These are phyloP conservation scores for Pestalotiopsis sp. DNA, from an alignment of 2,329 filamentous ascomycete species.

Conservation along the genomic window DNA sequence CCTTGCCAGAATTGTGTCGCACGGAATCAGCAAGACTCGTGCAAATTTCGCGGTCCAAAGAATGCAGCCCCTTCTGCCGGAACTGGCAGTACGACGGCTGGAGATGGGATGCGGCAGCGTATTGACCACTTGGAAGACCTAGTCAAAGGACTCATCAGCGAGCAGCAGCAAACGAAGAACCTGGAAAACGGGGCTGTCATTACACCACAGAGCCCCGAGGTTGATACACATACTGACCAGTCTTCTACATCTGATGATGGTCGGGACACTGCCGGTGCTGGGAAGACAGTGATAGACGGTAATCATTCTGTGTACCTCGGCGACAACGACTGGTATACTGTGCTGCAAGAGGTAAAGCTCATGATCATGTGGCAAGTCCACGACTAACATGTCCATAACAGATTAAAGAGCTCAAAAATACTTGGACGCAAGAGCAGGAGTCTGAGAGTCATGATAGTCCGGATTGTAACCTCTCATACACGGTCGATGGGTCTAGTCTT, in stretches of 20 bases:
- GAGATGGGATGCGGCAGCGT: slow-evolving; percentile 22
- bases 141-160: slow-evolving; percentile 20
- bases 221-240: neutral
- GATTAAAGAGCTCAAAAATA: slow-evolving; percentile 27
- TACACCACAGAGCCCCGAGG: neutral
- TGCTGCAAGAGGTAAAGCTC: slow-evolving; percentile 24
- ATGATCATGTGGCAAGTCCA: neutral
- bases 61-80: slow-evolving; percentile 3
- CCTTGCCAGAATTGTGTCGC: slow-evolving; percentile 29
- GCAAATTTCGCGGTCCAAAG: slow-evolving; percentile 24
- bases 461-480: slow-evolving; percentile 28
- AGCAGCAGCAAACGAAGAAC: slow-evolving; percentile 9
- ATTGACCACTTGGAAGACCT: slow-evolving; percentile 22
- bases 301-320: slow-evolving; percentile 23
- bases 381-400: slow-evolving; percentile 13
- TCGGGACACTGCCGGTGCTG: slow-evolving; percentile 6
- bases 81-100: neutral
- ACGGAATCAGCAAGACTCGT: slow-evolving; percentile 20
- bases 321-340: slow-evolving; percentile 24
- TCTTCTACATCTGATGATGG: slow-evolving; percentile 1
- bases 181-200: neutral
- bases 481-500: slow-evolving; percentile 26
- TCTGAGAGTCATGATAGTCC: slow-evolving; percentile 13
- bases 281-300: slow-evolving; percentile 22
- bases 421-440: slow-evolving; percentile 22